Evolutionary conservation across 176 grass and related monocot genomes (phyloP).

Genomic region (Lolium multiflorum): DNA sequence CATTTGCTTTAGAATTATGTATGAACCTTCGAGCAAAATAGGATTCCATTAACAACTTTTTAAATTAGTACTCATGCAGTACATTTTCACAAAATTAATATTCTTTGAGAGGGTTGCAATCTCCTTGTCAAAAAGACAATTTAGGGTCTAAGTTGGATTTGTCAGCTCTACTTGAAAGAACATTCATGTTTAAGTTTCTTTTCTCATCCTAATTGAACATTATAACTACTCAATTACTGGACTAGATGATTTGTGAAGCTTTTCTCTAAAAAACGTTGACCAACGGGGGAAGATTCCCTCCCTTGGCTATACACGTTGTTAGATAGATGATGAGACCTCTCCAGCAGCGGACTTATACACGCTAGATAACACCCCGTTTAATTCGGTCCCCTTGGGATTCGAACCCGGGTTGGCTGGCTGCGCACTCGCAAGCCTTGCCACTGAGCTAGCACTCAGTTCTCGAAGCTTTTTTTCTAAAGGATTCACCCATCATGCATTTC

Average conservation of each 20-base stretch:
- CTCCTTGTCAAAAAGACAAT: neutral
- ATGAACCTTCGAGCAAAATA: conserved; percentile 24
- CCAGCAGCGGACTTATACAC: too few relatives aligned
- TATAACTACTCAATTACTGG: conserved; percentile 3
- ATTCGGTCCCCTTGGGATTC: too few relatives aligned
- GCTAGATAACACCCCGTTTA: too few relatives aligned
- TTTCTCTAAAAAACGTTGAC: neutral
- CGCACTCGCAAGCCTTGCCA: too few relatives aligned
- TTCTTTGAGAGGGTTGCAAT: neutral
- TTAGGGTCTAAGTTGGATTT: neutral
- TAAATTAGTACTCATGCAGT: neutral
- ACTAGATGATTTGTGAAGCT: neutral
- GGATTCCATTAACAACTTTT: neutral
- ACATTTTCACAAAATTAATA: neutral
- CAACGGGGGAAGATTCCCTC: too few relatives aligned
- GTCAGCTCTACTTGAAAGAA: neutral
- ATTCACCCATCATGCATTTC: neutral
- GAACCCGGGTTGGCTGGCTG: too few relatives aligned
- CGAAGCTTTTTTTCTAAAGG: too few relatives aligned
- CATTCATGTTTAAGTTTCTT: conserved; percentile 1
- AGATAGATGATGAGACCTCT: too few relatives aligned
- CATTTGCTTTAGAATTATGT: conserved; percentile 22
- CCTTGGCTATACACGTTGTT: too few relatives aligned
- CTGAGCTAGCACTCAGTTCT: too few relatives aligned
- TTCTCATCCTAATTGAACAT: conserved; percentile 8